Percentiles rank a stretch among this genome's conserved stretches.
phyloP scores from a whole-genome alignment of 805 yeast species.

The Torulaspora franciscae region DNA sequence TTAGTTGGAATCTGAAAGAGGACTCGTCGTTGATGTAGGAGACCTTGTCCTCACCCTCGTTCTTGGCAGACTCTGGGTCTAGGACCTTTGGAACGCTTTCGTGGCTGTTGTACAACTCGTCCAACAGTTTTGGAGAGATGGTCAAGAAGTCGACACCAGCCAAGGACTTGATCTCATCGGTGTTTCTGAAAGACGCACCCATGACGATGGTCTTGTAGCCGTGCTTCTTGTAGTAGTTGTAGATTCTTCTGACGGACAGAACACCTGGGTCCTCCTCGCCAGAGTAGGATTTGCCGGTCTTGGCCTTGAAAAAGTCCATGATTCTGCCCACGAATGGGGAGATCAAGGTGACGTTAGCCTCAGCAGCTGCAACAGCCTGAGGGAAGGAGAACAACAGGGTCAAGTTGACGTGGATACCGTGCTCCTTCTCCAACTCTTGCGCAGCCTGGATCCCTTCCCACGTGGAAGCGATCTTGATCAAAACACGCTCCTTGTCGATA shows the following conservation, averaged over 20 bases:
- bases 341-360: conserved; percentile 90
- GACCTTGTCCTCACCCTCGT: conserved; percentile 57
- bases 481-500: conserved; percentile 79
- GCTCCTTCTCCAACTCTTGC: conserved; percentile 81
- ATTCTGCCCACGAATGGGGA: conserved; percentile 99
- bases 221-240: conserved; percentile 96
- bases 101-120: conserved; percentile 73
- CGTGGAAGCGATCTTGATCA: conserved; percentile 95
- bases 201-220: conserved; percentile 96
- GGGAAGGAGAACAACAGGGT: conserved; percentile 90
- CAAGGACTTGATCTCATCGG: conserved; percentile 89
- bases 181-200: conserved; percentile 99
- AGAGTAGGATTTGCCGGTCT: conserved; percentile 82
- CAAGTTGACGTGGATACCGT: conserved; percentile 91
- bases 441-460: conserved; percentile 99
- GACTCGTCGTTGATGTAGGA: conserved; percentile 82
- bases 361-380: conserved; percentile 99
- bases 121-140: conserved; percentile 87
- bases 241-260: conserved; percentile 76
- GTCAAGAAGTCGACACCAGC: conserved; percentile 98
- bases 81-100: conserved; percentile 78
- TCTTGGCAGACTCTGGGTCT: conserved; percentile 58
- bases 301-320: conserved; percentile 95
- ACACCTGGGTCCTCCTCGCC: conserved; percentile 92
- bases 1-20: conserved; percentile 80